Conservation (phyloP, 495 filamentous ascomycete species). For the Jackrogersella multiformis region DNA sequence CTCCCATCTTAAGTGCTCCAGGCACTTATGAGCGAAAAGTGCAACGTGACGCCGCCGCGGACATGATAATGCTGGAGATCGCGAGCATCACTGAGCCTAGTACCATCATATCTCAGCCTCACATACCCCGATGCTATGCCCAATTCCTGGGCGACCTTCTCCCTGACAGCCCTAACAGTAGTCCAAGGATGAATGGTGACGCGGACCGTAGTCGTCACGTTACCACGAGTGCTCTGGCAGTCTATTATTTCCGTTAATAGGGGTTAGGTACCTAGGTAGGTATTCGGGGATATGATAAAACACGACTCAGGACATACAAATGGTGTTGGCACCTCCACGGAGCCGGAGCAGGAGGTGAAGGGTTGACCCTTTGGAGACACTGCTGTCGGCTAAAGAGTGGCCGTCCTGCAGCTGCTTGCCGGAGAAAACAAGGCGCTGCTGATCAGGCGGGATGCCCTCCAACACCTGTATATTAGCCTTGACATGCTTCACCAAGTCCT, state of each 20-base stretch:
- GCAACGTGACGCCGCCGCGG: background rate
- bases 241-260: background rate
- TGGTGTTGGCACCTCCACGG: background rate
- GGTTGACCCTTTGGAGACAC: background rate
- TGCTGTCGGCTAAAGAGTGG: background rate
- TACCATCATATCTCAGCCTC: background rate
- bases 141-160: background rate
- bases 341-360: background rate
- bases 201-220: background rate
- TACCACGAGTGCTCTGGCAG: background rate
- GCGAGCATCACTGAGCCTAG: background rate
- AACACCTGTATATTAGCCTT: background rate
- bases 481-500: background rate
- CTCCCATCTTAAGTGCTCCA: background rate
- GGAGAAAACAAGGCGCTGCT: background rate
- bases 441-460: background rate
- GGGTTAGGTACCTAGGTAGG: too few species aligned
- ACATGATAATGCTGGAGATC: background rate
- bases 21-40: background rate
- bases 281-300: background rate
- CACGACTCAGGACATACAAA: background rate
- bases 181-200: background rate
- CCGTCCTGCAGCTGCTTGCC: background rate
- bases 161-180: background rate
- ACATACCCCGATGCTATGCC: background rate